Conservation (phyloP, 805 yeast genomes). For the Diddensiella transvaalensis region DNA sequence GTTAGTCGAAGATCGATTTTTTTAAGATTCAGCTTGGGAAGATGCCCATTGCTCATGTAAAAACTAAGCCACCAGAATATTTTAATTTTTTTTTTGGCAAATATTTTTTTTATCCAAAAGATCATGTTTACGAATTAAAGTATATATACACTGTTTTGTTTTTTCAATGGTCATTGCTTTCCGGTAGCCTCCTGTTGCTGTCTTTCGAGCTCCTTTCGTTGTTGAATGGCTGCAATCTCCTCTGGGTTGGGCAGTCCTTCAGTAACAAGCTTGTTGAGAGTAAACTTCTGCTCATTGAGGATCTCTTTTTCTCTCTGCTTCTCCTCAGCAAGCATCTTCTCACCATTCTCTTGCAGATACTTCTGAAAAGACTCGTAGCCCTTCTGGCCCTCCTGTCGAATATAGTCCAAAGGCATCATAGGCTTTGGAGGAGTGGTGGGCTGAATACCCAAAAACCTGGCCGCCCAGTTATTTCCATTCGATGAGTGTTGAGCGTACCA, state of each 20-base stretch:
- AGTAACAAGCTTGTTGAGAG: conserved; percentile 78
- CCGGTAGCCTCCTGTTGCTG: conserved; percentile 3
- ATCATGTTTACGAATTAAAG: too few species aligned
- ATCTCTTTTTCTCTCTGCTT: conserved; percentile 58
- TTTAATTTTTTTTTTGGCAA: too few species aligned
- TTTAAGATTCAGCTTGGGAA: too few species aligned
- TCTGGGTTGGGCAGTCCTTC: conserved; percentile 49
- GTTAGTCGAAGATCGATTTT: too few species aligned
- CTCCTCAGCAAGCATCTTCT: conserved; percentile 47
- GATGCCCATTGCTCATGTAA: too few species aligned
- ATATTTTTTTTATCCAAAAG: too few species aligned
- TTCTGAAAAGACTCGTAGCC: conserved; percentile 80
- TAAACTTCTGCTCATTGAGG: conserved; percentile 76
- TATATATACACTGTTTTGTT: too few species aligned
- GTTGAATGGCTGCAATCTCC: conserved; percentile 29
- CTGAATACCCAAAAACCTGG: conserved; percentile 63
- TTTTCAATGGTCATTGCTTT: too few species aligned
- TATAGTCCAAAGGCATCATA: conserved; percentile 79
- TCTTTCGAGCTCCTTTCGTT: conserved; percentile 14
- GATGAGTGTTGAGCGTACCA: conserved; percentile 43
- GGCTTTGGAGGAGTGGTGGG: conserved; percentile 47
- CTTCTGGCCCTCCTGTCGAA: conserved; percentile 89
- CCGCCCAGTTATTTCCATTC: conserved; percentile 46
- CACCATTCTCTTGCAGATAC: conserved; percentile 77
- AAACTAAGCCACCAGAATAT: too few species aligned